Conservation (phyloP, 1,284 basidiomycete species). For the Marasmius tenuissimus region DNA sequence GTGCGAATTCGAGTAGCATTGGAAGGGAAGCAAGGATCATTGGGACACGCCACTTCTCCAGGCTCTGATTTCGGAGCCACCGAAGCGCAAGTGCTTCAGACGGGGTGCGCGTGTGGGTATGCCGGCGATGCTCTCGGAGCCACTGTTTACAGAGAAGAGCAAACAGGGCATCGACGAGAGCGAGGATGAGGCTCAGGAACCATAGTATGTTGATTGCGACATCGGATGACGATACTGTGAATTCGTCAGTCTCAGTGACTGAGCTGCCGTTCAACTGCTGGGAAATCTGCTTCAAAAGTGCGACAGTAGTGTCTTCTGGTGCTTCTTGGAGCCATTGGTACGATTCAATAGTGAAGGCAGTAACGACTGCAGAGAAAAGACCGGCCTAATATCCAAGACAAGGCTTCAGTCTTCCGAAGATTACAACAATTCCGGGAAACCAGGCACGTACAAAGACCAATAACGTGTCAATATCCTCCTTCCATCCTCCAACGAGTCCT, state of each 20-base stretch:
- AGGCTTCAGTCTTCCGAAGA: neutral
- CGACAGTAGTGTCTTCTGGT: neutral
- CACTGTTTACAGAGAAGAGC: constrained; percentile 12
- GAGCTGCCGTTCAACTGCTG: neutral
- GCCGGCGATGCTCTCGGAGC: constrained; percentile 8
- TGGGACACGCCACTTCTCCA: neutral
- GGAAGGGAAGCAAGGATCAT: neutral
- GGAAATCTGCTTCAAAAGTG: neutral
- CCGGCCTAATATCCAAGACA: too few species aligned
- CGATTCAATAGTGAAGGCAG: constrained; percentile 5
- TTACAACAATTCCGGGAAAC: neutral
- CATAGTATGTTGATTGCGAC: constrained; percentile 2
- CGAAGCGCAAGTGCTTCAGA: neutral
- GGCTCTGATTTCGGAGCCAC: neutral
- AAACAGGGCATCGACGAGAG: constrained; percentile 1
- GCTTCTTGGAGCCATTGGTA: constrained; percentile 2
- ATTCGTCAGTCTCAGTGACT: neutral
- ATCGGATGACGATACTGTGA: neutral
- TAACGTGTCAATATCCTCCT: neutral
- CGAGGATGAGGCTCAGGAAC: constrained; percentile 8
- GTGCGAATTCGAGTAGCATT: neutral
- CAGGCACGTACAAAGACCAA: neutral
- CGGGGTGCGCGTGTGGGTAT: neutral
- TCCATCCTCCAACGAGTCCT: too few species aligned
- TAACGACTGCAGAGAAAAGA: constrained; percentile 5